These are phyloP conservation scores for Ophiostoma populinum DNA, from an alignment of 2,329 filamentous ascomycete species.

Conservation along the genomic window DNA sequence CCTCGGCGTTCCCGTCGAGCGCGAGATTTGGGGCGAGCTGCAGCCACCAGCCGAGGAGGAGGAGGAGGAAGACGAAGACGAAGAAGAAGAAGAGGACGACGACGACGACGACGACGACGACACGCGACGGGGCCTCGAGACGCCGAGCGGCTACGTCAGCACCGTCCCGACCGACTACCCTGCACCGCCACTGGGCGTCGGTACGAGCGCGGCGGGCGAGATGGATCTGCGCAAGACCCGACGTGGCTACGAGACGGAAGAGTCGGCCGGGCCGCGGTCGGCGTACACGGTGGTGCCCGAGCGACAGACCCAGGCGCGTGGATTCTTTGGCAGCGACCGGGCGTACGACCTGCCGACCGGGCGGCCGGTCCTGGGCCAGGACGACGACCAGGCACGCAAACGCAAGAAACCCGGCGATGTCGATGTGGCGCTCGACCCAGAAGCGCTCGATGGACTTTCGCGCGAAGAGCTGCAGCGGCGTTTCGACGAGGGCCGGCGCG, in stretches of 20 bases:
- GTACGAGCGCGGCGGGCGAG: conserved; percentile 66
- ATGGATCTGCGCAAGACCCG: conserved; percentile 82
- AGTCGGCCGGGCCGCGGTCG: conserved; percentile 52
- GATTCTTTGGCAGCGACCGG: conserved; percentile 92
- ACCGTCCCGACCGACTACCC: conserved; percentile 66
- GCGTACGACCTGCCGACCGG: conserved; percentile 57
- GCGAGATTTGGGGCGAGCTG: conserved; percentile 79
- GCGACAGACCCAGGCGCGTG: conserved; percentile 66
- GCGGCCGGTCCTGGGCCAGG: conserved; percentile 57
- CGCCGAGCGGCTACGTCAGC: conserved; percentile 64
- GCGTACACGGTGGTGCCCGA: conserved; percentile 87
- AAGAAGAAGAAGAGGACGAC: conserved; percentile 57
- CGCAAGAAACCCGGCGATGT: conserved; percentile 94
- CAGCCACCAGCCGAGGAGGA: conserved; percentile 51
- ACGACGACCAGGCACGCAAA: conserved; percentile 57
- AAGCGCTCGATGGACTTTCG: conserved; percentile 64
- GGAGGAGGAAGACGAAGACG: conserved; percentile 39
- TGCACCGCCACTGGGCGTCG: conserved; percentile 43
- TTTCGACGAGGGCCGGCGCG: conserved; percentile 56
- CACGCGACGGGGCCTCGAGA: conserved; percentile 52
- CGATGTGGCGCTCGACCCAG: conserved; percentile 79
- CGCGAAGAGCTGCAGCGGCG: conserved; percentile 68
- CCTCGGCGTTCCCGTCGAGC: conserved; percentile 65
- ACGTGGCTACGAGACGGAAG: conserved; percentile 76
- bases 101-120: conserved; percentile 40